A percentile compares a stretch with the other conserved stretches of the same genome.
These are phyloP conservation scores for Rhodocollybia butyracea DNA, from an alignment of 768 basidiomycete species.

Conservation along the genomic window DNA sequence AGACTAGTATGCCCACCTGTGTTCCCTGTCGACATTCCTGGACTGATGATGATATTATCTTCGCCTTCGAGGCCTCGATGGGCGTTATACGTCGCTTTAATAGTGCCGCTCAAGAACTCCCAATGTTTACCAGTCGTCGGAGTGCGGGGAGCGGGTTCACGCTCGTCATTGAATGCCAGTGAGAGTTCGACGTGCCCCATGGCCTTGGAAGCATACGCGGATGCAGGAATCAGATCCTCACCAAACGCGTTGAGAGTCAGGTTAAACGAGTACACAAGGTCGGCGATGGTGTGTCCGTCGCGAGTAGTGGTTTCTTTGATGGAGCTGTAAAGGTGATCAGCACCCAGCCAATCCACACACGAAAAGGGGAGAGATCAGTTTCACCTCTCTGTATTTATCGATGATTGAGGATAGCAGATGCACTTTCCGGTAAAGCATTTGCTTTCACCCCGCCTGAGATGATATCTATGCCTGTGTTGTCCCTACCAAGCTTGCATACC, in stretches of 20 bases:
- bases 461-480: constrained; percentile 61
- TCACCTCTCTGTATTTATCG: constrained; percentile 46
- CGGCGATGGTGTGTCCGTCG: constrained; percentile 26
- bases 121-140: constrained; percentile 25
- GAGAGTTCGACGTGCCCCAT: constrained; percentile 2
- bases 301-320: constrained; percentile 26
- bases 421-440: constrained; percentile 60
- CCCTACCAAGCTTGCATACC: constrained; percentile 29
- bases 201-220: constrained; percentile 12
- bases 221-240: constrained; percentile 14
- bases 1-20: constrained; percentile 19
- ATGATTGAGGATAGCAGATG: constrained; percentile 47
- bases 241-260: constrained; percentile 41
- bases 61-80: constrained; percentile 22
- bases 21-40: constrained; percentile 33
- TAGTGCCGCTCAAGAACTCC: constrained; percentile 37
- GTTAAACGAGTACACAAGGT: constrained; percentile 34
- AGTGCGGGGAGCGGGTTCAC: constrained; percentile 51
- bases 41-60: constrained; percentile 21
- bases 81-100: constrained; percentile 34
- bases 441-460: constrained; percentile 42
- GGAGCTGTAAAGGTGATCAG: constrained; percentile 25
- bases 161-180: constrained; percentile 31
- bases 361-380: too few species aligned
- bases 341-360: too few species aligned